Evolutionary conservation across 1,139 yeast genomes (phyloP).

Genomic region (Blastobotrys arbuscula): DNA sequence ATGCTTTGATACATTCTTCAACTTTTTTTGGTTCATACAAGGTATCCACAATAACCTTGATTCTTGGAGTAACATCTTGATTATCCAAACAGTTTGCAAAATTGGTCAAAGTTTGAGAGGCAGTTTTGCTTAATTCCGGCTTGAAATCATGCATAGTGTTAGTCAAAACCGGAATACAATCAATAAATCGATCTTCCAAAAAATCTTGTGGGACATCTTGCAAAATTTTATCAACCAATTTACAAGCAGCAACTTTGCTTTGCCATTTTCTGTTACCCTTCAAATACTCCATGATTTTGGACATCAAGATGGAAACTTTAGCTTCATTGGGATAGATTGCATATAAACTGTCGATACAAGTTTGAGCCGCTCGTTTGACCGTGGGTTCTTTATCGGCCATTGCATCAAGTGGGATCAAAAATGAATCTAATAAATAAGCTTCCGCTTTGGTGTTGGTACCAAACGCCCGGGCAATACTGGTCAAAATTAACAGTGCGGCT

Average conservation of each 20-base stretch:
- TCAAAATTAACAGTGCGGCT: constrained; percentile 60
- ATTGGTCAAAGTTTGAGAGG: constrained; percentile 59
- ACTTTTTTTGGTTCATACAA: constrained; percentile 86
- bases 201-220: constrained; percentile 82
- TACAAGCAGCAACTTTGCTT: constrained; percentile 75
- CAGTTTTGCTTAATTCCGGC: constrained; percentile 89
- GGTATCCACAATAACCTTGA: constrained; percentile 79
- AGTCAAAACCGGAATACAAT: constrained; percentile 76
- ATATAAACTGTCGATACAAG: constrained; percentile 54
- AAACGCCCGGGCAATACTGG: constrained; percentile 59
- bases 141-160: constrained; percentile 92
- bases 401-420: constrained; percentile 56
- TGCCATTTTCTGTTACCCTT: constrained; percentile 91
- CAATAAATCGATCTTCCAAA: constrained; percentile 72
- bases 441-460: constrained; percentile 61
- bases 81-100: constrained; percentile 84
- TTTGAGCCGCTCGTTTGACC: constrained; percentile 70
- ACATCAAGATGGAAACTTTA: constrained; percentile 60
- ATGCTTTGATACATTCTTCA: constrained; percentile 80
- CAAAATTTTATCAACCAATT: constrained; percentile 62
- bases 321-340: constrained; percentile 77
- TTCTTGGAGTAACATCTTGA: constrained; percentile 83
- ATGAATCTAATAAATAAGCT: constrained; percentile 57
- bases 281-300: constrained; percentile 56
- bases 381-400: constrained; percentile 81